Conservation (phyloP, 495 filamentous ascomycete genomes). For the Chaetomidium leptoderma region DNA sequence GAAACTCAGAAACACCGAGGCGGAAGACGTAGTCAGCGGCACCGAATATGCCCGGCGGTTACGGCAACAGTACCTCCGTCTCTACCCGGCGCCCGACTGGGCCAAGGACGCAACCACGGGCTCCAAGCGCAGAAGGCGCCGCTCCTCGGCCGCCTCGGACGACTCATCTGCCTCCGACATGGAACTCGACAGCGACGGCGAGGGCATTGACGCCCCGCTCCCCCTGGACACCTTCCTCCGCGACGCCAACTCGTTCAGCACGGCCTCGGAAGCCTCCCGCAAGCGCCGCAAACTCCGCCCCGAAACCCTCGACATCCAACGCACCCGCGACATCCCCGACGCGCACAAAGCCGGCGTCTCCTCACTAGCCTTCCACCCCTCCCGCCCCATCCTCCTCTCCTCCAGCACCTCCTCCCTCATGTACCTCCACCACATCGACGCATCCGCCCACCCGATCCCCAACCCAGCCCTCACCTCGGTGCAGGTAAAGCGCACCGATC, state of each 20-base stretch:
- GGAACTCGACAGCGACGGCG: conserved; percentile 59
- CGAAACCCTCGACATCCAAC: conserved; percentile 80
- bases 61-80: conserved; percentile 71
- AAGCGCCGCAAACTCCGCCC: conserved; percentile 67
- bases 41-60: conserved; percentile 78
- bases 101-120: conserved; percentile 47
- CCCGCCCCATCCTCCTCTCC: conserved; percentile 80
- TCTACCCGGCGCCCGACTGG: conserved; percentile 81
- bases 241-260: conserved; percentile 52
- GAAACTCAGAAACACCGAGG: conserved; percentile 73
- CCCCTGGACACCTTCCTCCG: conserved; percentile 78
- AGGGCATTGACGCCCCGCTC: conserved; percentile 59
- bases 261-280: conserved; percentile 29
- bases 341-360: conserved; percentile 66
- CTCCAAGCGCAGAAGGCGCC: conserved; percentile 54
- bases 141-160: conserved; percentile 43
- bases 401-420: conserved; percentile 79
- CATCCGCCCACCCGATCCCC: conserved; percentile 63
- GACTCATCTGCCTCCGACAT: conserved; percentile 49
- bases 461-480: conserved; percentile 88
- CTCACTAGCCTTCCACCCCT: conserved; percentile 83
- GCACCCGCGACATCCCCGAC: conserved; percentile 50
- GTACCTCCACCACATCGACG: conserved; percentile 80
- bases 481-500: conserved; percentile 74
- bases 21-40: conserved; percentile 80